These are phyloP conservation scores for Monosporascus sp. DNA, from an alignment of 2,329 filamentous ascomycete genomes.

Conservation along the genomic window DNA sequence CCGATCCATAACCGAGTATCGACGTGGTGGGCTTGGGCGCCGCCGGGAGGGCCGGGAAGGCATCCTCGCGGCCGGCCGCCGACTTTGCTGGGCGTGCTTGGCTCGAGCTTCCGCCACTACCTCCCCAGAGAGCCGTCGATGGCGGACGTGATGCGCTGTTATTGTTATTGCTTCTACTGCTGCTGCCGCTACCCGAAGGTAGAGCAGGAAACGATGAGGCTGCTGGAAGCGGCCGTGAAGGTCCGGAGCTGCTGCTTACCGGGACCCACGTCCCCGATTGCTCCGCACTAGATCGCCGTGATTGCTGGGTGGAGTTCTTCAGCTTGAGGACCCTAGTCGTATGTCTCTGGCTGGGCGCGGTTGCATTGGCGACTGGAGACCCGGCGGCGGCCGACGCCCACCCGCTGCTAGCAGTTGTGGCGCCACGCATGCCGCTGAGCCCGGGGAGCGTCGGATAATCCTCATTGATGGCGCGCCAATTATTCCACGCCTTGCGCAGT, in stretches of 20 bases:
- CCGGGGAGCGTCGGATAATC: slow-evolving; percentile 88
- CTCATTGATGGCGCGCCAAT: slow-evolving; percentile 94
- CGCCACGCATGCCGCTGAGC: slow-evolving; percentile 61
- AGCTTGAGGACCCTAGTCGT: slow-evolving; percentile 52
- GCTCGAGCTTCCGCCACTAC: slow-evolving; percentile 6
- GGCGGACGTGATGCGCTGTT: slow-evolving; percentile 10
- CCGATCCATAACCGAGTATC: slow-evolving; percentile 55
- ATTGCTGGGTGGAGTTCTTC: slow-evolving; percentile 45
- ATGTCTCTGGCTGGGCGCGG: slow-evolving; percentile 40
- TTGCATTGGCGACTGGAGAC: slow-evolving; percentile 27
- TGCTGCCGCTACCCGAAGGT: slow-evolving; percentile 11
- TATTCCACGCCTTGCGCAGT: slow-evolving; percentile 81
- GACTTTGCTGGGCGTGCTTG: slow-evolving; percentile 8
- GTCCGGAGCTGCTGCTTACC: neutral
- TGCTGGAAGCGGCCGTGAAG: slow-evolving; percentile 9
- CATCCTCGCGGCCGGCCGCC: slow-evolving; percentile 42
- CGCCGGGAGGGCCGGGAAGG: slow-evolving; percentile 77
- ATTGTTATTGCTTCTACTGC: neutral
- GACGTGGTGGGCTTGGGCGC: slow-evolving; percentile 64
- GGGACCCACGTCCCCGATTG: slow-evolving; percentile 9
- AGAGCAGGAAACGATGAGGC: slow-evolving; percentile 23
- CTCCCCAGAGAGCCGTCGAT: slow-evolving; percentile 17
- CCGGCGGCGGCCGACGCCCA: slow-evolving; percentile 55
- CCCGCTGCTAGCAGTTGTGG: slow-evolving; percentile 48
- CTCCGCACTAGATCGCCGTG: slow-evolving; percentile 24